phyloP scores from a whole-genome alignment of 148 eudicot genomes.

The Persicaria tinctoria region DNA sequence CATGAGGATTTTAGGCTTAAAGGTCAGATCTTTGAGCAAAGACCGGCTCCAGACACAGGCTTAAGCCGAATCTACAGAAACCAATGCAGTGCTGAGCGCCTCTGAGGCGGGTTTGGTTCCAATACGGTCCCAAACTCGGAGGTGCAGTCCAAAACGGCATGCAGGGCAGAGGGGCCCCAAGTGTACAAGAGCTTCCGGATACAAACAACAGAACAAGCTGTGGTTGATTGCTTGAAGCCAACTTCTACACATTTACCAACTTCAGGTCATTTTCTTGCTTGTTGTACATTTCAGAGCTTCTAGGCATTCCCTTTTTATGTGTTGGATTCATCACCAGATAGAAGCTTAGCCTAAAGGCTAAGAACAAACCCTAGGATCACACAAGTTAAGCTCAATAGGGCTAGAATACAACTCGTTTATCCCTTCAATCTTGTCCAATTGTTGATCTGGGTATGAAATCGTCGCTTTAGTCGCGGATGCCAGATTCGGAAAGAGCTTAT shows the following conservation, averaged over 20 bases:
- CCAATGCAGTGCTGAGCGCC: background rate
- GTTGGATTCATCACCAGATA: background rate
- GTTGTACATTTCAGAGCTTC: background rate
- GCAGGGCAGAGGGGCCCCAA: background rate
- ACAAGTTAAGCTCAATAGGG: background rate
- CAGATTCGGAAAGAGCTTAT: background rate
- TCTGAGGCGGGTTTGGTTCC: background rate
- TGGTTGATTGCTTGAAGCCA: background rate
- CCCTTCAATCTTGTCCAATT: background rate
- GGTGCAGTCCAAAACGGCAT: background rate
- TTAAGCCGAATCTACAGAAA: background rate
- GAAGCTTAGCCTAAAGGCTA: background rate
- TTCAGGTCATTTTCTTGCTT: background rate
- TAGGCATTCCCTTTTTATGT: background rate
- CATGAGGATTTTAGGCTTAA: too few relatives aligned
- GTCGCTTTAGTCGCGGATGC: background rate
- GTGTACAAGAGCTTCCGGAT: background rate
- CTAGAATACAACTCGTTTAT: background rate
- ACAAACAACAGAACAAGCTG: constrained; percentile 8
- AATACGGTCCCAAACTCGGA: background rate
- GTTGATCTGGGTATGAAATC: background rate
- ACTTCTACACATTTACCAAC: constrained; percentile 3
- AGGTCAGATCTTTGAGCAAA: too few relatives aligned
- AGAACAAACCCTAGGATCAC: background rate
- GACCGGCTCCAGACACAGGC: too few relatives aligned